Evolutionary conservation across 1,284 basidiomycete species (phyloP).

Genomic region (Tilletia caries): DNA sequence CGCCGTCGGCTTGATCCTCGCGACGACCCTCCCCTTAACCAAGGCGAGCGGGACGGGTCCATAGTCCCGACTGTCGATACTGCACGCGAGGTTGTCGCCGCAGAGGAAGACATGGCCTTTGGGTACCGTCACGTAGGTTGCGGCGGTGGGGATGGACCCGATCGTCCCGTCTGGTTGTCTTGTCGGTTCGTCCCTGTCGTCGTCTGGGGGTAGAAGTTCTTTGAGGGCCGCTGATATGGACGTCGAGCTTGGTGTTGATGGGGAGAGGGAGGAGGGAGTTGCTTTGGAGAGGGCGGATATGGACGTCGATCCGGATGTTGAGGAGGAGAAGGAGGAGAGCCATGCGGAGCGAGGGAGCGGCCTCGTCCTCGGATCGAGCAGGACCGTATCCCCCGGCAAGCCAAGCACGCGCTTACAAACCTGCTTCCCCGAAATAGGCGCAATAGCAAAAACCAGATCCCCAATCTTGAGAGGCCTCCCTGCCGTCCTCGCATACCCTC

Average conservation of each 20-base stretch:
- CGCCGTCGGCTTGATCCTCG: conserved; percentile 62
- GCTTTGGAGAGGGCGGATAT: too few relatives aligned
- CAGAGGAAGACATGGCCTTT: conserved; percentile 70
- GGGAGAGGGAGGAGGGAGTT: too few relatives aligned
- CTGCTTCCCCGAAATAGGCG: conserved; percentile 68
- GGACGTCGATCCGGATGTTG: neutral
- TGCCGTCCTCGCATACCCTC: neutral
- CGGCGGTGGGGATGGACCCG: conserved; percentile 12
- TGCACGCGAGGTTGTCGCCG: conserved; percentile 81
- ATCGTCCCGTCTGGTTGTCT: neutral
- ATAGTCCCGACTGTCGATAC: conserved; percentile 82
- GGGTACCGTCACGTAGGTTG: conserved; percentile 20
- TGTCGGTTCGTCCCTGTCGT: conserved; percentile 1
- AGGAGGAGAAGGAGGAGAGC: conserved; percentile 1
- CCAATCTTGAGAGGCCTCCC: conserved; percentile 57
- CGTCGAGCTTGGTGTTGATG: too few relatives aligned
- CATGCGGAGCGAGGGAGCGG: conserved; percentile 23
- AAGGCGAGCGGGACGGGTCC: conserved; percentile 85
- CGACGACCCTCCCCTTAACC: conserved; percentile 71
- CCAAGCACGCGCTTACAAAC: conserved; percentile 90
- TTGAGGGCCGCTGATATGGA: neutral
- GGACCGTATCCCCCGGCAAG: conserved; percentile 81
- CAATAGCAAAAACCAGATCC: conserved; percentile 74
- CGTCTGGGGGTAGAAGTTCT: neutral
- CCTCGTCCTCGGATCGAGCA: conserved; percentile 68